Evolutionary conservation across 371 early-diverging fungal species (phyloP).

Genomic region (Racocetra persica): DNA sequence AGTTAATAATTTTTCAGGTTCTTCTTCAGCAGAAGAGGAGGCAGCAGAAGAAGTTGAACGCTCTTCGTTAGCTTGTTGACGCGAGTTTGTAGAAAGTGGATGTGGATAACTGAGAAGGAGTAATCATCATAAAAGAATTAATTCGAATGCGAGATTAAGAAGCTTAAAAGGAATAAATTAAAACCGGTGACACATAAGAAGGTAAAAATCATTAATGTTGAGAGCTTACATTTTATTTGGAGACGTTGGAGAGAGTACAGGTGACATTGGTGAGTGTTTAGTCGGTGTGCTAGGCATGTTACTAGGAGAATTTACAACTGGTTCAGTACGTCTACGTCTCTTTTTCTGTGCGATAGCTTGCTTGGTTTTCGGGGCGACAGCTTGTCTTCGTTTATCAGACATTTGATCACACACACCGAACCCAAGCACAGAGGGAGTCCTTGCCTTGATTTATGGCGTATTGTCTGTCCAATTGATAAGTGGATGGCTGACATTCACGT

Average conservation of each 20-base stretch:
- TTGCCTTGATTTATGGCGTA: constrained; percentile 11
- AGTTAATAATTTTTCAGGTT: constrained; percentile 15
- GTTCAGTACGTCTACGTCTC: constrained; percentile 35
- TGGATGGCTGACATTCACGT: neutral
- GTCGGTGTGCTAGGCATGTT: constrained; percentile 3
- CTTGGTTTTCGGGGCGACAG: constrained; percentile 24
- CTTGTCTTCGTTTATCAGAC: constrained; percentile 43
- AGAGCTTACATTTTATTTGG: constrained; percentile 35
- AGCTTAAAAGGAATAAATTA: neutral
- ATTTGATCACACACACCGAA: constrained; percentile 21
- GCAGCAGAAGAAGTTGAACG: neutral
- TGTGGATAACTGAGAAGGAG: neutral
- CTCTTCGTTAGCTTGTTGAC: constrained; percentile 16
- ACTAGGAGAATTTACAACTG: constrained; percentile 7
- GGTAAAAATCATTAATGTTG: neutral
- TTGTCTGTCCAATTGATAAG: constrained; percentile 18
- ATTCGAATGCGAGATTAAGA: neutral
- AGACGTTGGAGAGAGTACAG: constrained; percentile 11
- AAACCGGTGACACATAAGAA: neutral
- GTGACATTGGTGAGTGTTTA: constrained; percentile 6
- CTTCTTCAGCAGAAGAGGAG: neutral
- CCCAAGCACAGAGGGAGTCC: neutral
- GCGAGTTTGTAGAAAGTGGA: neutral
- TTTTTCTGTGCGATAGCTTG: constrained; percentile 39
- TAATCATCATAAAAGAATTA: neutral